Evolutionary conservation across 805 yeast genomes (phyloP).

Genomic region (Candida multigemmis): DNA sequence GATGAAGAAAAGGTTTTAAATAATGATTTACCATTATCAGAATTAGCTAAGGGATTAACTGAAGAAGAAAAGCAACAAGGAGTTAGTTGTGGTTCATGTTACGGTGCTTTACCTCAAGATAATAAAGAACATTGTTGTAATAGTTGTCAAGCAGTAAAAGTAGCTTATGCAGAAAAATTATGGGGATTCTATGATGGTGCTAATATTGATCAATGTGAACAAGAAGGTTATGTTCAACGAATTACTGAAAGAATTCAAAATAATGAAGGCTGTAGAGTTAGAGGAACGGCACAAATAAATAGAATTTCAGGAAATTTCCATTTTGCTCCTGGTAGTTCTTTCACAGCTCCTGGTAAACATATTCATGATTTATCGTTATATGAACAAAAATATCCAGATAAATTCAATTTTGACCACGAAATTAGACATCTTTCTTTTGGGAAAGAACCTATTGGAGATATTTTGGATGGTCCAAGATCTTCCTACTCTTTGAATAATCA

Average conservation of each 20-base stretch:
- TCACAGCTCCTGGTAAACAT: constrained; percentile 51
- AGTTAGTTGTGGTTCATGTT: constrained; percentile 78
- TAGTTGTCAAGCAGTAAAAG: constrained; percentile 70
- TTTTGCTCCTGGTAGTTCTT: constrained; percentile 90
- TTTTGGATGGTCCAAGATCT: constrained; percentile 41
- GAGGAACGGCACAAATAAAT: constrained; percentile 71
- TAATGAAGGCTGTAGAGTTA: constrained; percentile 79
- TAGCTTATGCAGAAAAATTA: constrained; percentile 64
- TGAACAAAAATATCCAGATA: constrained; percentile 39
- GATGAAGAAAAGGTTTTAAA: constrained; percentile 16
- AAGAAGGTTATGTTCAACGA: constrained; percentile 70
- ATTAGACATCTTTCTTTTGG: constrained; percentile 85
- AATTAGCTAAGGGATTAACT: constrained; percentile 20
- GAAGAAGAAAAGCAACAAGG: constrained; percentile 19
- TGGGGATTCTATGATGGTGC: constrained; percentile 93
- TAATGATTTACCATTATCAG: constrained; percentile 15
- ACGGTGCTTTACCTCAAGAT: constrained; percentile 67
- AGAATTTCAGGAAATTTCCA: constrained; percentile 87
- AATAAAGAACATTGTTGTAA: constrained; percentile 63
- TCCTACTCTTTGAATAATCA: too few species aligned
- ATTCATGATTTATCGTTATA: constrained; percentile 79
- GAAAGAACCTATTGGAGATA: constrained; percentile 32
- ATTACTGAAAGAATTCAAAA: constrained; percentile 43
- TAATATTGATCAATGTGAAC: constrained; percentile 83
- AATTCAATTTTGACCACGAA: constrained; percentile 67